Percentiles rank a stretch among this genome's conserved stretches.
phyloP scores from a whole-genome alignment of 352 stramenopile species.

The Elongisporangium undulatum region DNA sequence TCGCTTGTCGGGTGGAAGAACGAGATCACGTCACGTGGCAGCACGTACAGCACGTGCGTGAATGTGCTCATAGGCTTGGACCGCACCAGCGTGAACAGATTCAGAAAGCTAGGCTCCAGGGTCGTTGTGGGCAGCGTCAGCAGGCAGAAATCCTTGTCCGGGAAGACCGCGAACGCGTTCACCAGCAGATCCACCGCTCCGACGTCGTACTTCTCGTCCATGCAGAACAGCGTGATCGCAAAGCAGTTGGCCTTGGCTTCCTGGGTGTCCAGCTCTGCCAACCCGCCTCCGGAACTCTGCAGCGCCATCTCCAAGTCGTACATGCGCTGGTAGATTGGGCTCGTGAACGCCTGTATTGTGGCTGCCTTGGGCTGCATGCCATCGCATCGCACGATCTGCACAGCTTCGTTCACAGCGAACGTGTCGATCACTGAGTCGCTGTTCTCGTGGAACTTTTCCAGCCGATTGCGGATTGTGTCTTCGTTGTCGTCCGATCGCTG shows the following conservation, averaged over 20 bases:
- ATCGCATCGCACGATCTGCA: slow-evolving; percentile 58
- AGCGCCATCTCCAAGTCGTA: slow-evolving; percentile 27
- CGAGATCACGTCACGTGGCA: slow-evolving; percentile 51
- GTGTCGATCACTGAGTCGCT: slow-evolving; percentile 35
- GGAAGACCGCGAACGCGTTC: slow-evolving; percentile 48
- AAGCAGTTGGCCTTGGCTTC: slow-evolving; percentile 55
- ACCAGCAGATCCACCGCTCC: slow-evolving; percentile 37
- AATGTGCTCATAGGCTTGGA: slow-evolving; percentile 40
- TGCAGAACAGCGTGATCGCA: slow-evolving; percentile 59
- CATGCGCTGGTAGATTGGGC: slow-evolving; percentile 42
- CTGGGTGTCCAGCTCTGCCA: slow-evolving; percentile 23
- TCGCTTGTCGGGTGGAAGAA: slow-evolving; percentile 39
- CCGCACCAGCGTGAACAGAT: slow-evolving; percentile 35
- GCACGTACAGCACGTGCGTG: slow-evolving; percentile 50
- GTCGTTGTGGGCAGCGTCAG: slow-evolving; percentile 48
- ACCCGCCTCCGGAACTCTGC: slow-evolving; percentile 15
- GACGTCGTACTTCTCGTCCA: slow-evolving; percentile 40
- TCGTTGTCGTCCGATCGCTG: slow-evolving; percentile 92
- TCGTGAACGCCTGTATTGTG: slow-evolving; percentile 43
- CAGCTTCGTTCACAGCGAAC: slow-evolving; percentile 24
- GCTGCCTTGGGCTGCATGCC: slow-evolving; percentile 36
- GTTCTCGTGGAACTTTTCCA: slow-evolving; percentile 83
- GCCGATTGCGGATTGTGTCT: slow-evolving; percentile 85
- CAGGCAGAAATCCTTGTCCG: slow-evolving; percentile 47
- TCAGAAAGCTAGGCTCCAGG: slow-evolving; percentile 39